These are phyloP conservation scores for Gentiana macrophylla DNA, from an alignment of 257 asterid genomes.

Conservation along the genomic window DNA sequence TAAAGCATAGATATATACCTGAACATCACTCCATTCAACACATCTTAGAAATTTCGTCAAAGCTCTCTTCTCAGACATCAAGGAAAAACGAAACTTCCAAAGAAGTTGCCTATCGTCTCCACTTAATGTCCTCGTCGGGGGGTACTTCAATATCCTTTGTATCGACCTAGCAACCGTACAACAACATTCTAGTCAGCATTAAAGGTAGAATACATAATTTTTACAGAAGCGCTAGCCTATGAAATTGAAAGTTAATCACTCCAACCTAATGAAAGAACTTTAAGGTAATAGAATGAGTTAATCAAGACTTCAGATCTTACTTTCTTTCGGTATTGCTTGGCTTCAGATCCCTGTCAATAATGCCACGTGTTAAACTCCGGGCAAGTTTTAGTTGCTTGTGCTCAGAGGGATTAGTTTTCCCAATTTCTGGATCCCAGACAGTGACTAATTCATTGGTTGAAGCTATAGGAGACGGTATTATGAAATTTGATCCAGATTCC, in stretches of 20 bases:
- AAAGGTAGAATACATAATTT: neutral
- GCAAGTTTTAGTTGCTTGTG: slow-evolving; percentile 97
- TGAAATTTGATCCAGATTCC: slow-evolving; percentile 97
- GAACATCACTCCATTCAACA: slow-evolving; percentile 99
- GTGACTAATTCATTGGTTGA: slow-evolving; percentile 90
- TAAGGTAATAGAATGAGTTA: neutral
- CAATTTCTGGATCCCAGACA: slow-evolving; percentile 95
- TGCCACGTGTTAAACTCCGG: slow-evolving; percentile 94
- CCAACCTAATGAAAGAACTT: neutral
- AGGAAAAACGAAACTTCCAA: slow-evolving; percentile 94
- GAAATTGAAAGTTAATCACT: neutral
- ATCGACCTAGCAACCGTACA: slow-evolving; percentile 57
- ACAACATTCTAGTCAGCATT: slow-evolving; percentile 14
- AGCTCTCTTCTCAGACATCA: slow-evolving; percentile 95
- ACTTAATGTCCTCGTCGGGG: slow-evolving; percentile 92
- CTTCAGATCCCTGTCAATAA: slow-evolving; percentile 92
- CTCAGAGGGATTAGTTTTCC: slow-evolving; percentile 94
- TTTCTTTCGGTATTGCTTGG: slow-evolving; percentile 85
- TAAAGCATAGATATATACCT: slow-evolving; percentile 35
- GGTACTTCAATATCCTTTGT: slow-evolving; percentile 81
- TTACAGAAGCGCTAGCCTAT: too few species aligned
- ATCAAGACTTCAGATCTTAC: slow-evolving; percentile 33
- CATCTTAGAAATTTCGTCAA: slow-evolving; percentile 85
- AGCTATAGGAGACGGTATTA: slow-evolving; percentile 85
- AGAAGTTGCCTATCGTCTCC: slow-evolving; percentile 97